Base-by-base conservation (phyloP, 805 yeast genomes). In the Metschnikowia noctiluminum region DNA sequence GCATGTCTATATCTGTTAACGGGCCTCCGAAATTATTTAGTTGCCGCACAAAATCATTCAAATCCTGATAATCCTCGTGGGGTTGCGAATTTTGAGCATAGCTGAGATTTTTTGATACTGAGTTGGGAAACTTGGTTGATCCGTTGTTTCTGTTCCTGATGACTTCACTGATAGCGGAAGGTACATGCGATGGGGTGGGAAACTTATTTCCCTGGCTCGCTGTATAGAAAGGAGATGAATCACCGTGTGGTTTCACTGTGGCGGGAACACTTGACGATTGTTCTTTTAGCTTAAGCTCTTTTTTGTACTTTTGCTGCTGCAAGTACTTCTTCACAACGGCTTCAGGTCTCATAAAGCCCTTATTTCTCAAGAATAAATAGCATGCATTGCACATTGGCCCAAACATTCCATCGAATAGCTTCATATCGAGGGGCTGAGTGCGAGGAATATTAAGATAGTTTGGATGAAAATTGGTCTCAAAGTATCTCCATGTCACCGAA, bases 351-450 rank as follows among this genome's bases (percentile, higher is more conserved):
- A 70, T 70, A 54, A 70, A 70, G 16, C 75, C 75, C 52, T 69
- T 70, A 46, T 65, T 71, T 45, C 76, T 62, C 45, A 71, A 65
- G 49, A 73, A 73, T 27, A 73, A 56, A 57, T 66, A 73, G 55
- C 78, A 73, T 12, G 78, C 78, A 52, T 73, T 73, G 56, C 78
- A 73, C 51, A 73, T 59, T 0, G 77, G 77, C 4, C 78, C 78
- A 56, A 68, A 70, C 78, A 73, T 73, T 7, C 77, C 78, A 42
- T 73, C 75, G 51, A 70, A 73, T 50, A 69, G 59, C 48, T 63
- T 64, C 54, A 69, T 70, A 57, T 72, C 68, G 51, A 73, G 71
- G 43, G 64, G 65, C 32, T 62, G 63, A 8, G 76, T 70, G 43
- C 68, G 59, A 46, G 65, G 71, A 26, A 71, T 64, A 31, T 65